Evolutionary conservation across 208 protist species (phyloP).

Genomic region (Trypanosoma scelopori): DNA sequence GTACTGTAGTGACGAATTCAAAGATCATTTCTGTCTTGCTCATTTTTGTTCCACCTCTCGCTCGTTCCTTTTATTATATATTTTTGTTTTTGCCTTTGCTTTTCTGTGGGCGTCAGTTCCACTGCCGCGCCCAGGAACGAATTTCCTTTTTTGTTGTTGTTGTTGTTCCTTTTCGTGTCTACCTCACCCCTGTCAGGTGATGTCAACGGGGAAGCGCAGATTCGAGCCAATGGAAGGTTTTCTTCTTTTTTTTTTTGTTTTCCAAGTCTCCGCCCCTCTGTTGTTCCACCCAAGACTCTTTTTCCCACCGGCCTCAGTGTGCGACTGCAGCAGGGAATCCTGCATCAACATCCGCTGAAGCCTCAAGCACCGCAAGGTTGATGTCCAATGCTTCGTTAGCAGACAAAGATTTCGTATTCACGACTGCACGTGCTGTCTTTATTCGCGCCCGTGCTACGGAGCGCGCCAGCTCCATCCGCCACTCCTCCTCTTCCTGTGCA

Average conservation of each 20-base stretch:
- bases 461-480: slow-evolving; percentile 20
- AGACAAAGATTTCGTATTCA: not conserved
- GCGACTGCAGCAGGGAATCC: not conserved
- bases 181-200: too few species aligned
- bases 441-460: slow-evolving; percentile 21
- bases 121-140: too few species aligned
- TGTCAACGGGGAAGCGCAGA: too few species aligned
- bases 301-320: not conserved
- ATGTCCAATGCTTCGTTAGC: not conserved
- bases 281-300: not conserved
- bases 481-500: slow-evolving; percentile 11
- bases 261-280: not conserved
- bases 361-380: not conserved
- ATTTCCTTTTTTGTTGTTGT: too few species aligned
- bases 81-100: too few species aligned
- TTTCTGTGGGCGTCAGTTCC: too few species aligned
- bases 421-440: slow-evolving; percentile 5
- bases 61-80: too few species aligned
- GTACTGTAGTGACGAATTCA: too few species aligned
- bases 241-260: not conserved
- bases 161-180: too few species aligned
- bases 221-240: not conserved
- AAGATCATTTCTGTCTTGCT: too few species aligned
- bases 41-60: too few species aligned
- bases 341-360: not conserved